A percentile compares a stretch with the other conserved stretches of the same genome.
Evolutionary conservation across 352 stramenopile species (phyloP).

Genomic region (Phytophthora lateralis): DNA sequence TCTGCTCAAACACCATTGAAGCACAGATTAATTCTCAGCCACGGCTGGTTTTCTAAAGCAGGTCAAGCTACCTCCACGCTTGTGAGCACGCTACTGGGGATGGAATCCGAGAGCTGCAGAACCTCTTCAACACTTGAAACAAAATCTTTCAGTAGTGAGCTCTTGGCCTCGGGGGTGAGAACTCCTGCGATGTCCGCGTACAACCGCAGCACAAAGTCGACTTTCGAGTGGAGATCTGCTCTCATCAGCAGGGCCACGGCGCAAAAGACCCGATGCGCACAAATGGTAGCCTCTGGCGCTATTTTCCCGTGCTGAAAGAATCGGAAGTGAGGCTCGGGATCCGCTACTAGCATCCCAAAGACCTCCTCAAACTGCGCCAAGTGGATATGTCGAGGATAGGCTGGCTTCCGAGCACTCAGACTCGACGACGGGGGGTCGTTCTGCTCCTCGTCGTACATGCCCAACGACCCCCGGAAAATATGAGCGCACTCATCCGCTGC

Average conservation of each 20-base stretch:
- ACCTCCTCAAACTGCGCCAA: constrained; percentile 71
- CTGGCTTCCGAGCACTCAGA: constrained; percentile 13
- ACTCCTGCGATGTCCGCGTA: constrained; percentile 54
- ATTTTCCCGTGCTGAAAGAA: constrained; percentile 55
- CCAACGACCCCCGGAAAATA: constrained; percentile 47
- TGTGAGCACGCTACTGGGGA: constrained; percentile 19
- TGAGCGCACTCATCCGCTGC: constrained; percentile 59
- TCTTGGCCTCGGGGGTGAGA: constrained; percentile 50
- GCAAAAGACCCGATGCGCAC: constrained; percentile 65
- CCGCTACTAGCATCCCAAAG: constrained; percentile 72
- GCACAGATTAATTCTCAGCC: neutral
- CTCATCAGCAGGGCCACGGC: constrained; percentile 56
- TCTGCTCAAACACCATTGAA: constrained; percentile 31
- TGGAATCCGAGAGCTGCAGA: constrained; percentile 41
- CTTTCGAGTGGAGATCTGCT: constrained; percentile 61
- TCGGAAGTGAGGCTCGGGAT: constrained; percentile 67
- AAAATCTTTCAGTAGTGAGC: constrained; percentile 52
- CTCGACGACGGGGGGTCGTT: constrained; percentile 6
- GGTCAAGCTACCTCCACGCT: constrained; percentile 24
- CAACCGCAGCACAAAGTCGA: constrained; percentile 60
- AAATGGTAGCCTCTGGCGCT: constrained; percentile 31
- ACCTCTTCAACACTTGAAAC: constrained; percentile 45
- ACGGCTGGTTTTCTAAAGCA: neutral
- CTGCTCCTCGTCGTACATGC: constrained; percentile 36
- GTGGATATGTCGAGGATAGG: constrained; percentile 56